Evolutionary conservation across 2,329 filamentous ascomycete genomes (phyloP), one percentile per base, ranked within the genome.

Genomic region (Calonectria pseudoreteaudii): DNA sequence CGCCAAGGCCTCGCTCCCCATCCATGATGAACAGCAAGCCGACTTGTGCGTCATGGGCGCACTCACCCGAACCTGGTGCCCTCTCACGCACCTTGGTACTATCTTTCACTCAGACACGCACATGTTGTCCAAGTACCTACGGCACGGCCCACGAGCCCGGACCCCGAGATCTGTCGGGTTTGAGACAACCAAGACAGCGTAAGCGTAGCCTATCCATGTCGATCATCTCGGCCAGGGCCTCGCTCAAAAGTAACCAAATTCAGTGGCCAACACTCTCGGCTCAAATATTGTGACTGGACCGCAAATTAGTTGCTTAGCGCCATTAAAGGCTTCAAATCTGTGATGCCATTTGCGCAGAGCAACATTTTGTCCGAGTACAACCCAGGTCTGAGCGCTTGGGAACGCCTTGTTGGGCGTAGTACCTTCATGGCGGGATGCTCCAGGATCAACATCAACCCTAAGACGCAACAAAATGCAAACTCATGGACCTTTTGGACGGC

Each of bases 111-210:
- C 13, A 38, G 20, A 41, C 47, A 31, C 28, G 30, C 36, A 47
- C 60, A 64, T 64, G 18, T n/a, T 47, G 28, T 70, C 2, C 56
- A 44, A 34, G 36, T 65, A 66, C n/a, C 20, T 28, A 49, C 30
- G 41, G 52, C 38, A 66, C 50, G 41, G 52, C 62, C 52, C 30
- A 50, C 38, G 30, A 49, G 31, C 56, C 56, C 44, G 30, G 58
- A 18, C 56, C 56, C 56, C 70, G 56, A 72, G 50, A 65, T 68
- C 38, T 52, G 41, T 62, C 65, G 56, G 53, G 20, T 41, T 53
- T 64, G 53, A 50, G 60, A 71, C 68, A 66, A 26, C 68, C 53
- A 62, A 47, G 28, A 52, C 41, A 66, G 23, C 41, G 47, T 20
- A 30, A 66, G 30, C 41, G 47, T 30, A 30, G 20, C 20, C 34